Evolutionary conservation across 1,139 yeast species (phyloP).

Genomic region (Suhomyces bolitotheri): DNA sequence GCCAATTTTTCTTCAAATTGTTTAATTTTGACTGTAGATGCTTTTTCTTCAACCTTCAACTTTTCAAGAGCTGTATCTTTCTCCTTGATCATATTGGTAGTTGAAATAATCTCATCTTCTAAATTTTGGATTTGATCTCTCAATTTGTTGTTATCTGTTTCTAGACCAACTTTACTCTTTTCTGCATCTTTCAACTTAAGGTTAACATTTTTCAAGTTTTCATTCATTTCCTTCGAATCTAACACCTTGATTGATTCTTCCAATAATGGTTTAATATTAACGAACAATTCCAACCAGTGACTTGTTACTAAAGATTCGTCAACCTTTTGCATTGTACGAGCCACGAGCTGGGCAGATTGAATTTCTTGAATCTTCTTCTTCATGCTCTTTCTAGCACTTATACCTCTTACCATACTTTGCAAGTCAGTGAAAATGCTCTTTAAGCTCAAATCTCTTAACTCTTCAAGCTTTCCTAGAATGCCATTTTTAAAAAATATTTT

Average conservation of each 20-base stretch:
- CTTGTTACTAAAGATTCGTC: slow-evolving; percentile 51
- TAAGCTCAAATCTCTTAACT: slow-evolving; percentile 67
- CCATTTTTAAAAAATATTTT: slow-evolving; percentile 95
- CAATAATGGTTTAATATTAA: slow-evolving; percentile 73
- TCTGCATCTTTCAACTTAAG: slow-evolving; percentile 42
- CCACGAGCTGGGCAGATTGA: slow-evolving; percentile 72
- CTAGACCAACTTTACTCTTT: slow-evolving; percentile 20
- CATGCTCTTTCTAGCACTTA: slow-evolving; percentile 53
- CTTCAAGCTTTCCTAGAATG: slow-evolving; percentile 83
- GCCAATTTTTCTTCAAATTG: slow-evolving; percentile 18
- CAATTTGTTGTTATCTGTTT: slow-evolving; percentile 22
- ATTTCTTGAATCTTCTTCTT: slow-evolving; percentile 54
- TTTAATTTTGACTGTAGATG: slow-evolving; percentile 11
- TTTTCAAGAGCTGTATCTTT: slow-evolving; percentile 28
- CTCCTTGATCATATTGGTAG: slow-evolving; percentile 28
- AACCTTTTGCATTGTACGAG: slow-evolving; percentile 59
- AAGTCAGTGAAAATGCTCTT: slow-evolving; percentile 57
- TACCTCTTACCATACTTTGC: slow-evolving; percentile 72
- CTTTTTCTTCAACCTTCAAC: slow-evolving; percentile 27
- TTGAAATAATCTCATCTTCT: slow-evolving; percentile 39
- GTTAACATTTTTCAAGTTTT: slow-evolving; percentile 40
- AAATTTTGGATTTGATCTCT: slow-evolving; percentile 51
- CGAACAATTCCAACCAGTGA: slow-evolving; percentile 80
- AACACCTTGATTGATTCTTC: slow-evolving; percentile 63
- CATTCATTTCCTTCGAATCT: slow-evolving; percentile 57